Conservation (phyloP, 176 grass and related monocot species). For the Ananas comosus region DNA sequence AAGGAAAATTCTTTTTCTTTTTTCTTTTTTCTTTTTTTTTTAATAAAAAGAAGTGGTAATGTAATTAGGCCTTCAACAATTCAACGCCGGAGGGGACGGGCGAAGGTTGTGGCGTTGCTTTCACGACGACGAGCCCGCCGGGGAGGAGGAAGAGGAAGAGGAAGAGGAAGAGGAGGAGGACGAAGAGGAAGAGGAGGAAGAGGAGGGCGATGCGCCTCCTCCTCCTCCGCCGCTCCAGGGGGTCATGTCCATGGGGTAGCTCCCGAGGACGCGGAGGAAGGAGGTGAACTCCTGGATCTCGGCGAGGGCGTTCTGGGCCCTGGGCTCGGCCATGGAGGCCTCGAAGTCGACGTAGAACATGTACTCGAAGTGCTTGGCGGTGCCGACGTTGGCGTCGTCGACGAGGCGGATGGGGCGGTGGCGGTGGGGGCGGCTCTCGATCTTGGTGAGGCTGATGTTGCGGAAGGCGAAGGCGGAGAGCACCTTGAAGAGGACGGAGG, state of each 20-base stretch:
- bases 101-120: too few species aligned
- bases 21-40: too few species aligned
- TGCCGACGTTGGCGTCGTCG: constrained; percentile 82
- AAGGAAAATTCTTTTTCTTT: too few species aligned
- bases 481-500: constrained; percentile 89
- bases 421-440: constrained; percentile 86
- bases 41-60: too few species aligned
- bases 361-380: constrained; percentile 94
- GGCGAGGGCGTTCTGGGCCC: constrained; percentile 82
- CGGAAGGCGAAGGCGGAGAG: constrained; percentile 83
- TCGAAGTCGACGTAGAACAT: constrained; percentile 97
- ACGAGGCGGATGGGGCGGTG: constrained; percentile 76
- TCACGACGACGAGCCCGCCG: too few species aligned
- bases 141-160: too few species aligned
- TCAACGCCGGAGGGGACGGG: too few species aligned
- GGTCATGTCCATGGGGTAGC: constrained; percentile 98
- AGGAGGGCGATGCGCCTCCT: neutral
- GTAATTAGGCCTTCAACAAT: too few species aligned
- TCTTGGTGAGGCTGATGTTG: constrained; percentile 75
- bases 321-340: constrained; percentile 63
- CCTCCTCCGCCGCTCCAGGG: constrained; percentile 31
- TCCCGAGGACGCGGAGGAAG: constrained; percentile 73
- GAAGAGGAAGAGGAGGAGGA: constrained; percentile 7
- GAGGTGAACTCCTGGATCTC: constrained; percentile 95
- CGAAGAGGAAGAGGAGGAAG: constrained; percentile 33